These are phyloP conservation scores for Pestalotiopsis fici DNA, from an alignment of 2,329 filamentous ascomycete genomes.

Conservation along the genomic window DNA sequence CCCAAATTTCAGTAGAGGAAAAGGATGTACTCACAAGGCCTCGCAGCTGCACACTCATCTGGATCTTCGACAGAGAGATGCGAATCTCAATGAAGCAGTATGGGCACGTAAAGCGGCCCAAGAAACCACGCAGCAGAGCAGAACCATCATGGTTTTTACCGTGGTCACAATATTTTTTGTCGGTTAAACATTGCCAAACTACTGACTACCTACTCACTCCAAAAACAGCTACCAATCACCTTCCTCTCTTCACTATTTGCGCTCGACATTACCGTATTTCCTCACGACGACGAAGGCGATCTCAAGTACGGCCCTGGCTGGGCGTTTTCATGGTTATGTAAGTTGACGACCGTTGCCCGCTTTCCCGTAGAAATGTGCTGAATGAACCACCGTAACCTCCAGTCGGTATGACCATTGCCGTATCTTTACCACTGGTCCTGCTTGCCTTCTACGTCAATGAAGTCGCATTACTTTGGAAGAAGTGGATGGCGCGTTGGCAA, in stretches of 20 bases:
- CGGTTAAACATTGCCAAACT: too few species aligned
- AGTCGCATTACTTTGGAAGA: not conserved
- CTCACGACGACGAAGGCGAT: not conserved
- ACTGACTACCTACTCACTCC: not conserved
- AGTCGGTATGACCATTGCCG: not conserved
- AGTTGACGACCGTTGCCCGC: too few species aligned
- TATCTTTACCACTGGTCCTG: not conserved
- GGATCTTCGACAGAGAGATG: not conserved
- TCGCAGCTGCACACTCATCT: not conserved
- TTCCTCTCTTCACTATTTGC: not conserved
- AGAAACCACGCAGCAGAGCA: not conserved
- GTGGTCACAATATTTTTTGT: not conserved
- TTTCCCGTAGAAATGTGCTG: not conserved
- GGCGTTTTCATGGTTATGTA: not conserved
- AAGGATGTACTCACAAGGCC: not conserved
- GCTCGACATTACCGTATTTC: not conserved
- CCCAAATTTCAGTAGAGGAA: not conserved
- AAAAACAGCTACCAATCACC: not conserved
- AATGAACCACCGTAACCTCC: not conserved
- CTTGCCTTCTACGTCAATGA: not conserved
- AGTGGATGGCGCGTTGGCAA: too few species aligned
- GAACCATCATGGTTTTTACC: not conserved
- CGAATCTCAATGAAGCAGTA: too few species aligned
- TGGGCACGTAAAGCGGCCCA: not conserved
- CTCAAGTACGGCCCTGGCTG: not conserved